phyloP scores from a whole-genome alignment of 2,329 filamentous ascomycete genomes.

The Clarireedia sp. region DNA sequence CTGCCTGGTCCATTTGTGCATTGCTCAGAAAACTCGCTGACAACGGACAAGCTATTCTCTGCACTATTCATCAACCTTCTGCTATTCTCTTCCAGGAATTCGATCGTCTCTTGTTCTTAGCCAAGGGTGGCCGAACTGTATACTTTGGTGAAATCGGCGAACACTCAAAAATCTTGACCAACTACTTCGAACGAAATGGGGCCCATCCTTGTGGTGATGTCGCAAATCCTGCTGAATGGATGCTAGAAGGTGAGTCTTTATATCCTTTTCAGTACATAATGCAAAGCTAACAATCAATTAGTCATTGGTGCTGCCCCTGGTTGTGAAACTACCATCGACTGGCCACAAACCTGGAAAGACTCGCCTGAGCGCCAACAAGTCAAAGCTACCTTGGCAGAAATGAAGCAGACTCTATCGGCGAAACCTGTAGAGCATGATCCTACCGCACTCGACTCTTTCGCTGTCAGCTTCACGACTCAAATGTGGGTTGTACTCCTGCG shows the following conservation, averaged over 20 bases:
- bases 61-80: slow-evolving; percentile 95
- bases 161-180: slow-evolving; percentile 57
- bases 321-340: slow-evolving; percentile 53
- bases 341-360: slow-evolving; percentile 51
- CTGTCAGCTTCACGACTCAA: slow-evolving; percentile 52
- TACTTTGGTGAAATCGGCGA: slow-evolving; percentile 76
- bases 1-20: slow-evolving; percentile 85
- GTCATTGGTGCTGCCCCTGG: slow-evolving; percentile 56
- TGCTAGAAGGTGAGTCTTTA: slow-evolving; percentile 43
- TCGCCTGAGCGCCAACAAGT: slow-evolving; percentile 39
- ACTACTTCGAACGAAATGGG: slow-evolving; percentile 70
- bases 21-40: slow-evolving; percentile 84
- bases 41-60: slow-evolving; percentile 86
- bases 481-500: slow-evolving; percentile 47
- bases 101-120: slow-evolving; percentile 70
- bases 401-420: slow-evolving; percentile 38
- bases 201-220: slow-evolving; percentile 54
- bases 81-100: slow-evolving; percentile 92
- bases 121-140: slow-evolving; percentile 67
- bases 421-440: slow-evolving; percentile 21
- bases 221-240: slow-evolving; percentile 79
- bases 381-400: slow-evolving; percentile 42
- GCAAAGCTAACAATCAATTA: slow-evolving; percentile 11
- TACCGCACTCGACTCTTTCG: slow-evolving; percentile 46
- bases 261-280: not conserved